Conservation (phyloP, 139 green algal genomes). For the Chlorella sp. region DNA sequence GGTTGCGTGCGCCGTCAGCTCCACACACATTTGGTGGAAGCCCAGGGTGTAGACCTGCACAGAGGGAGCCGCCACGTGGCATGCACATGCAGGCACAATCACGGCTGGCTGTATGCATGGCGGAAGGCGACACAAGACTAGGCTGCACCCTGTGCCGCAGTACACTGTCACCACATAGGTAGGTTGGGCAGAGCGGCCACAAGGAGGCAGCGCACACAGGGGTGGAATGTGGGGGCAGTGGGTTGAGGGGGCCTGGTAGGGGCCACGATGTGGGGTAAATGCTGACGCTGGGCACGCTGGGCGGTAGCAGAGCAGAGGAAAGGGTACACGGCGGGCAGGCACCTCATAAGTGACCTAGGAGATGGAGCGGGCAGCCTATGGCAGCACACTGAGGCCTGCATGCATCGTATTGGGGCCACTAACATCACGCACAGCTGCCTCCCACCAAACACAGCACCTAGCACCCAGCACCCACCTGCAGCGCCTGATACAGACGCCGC, state of each 20-base stretch:
- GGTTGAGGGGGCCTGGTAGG: too few species aligned
- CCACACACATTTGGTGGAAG: slow-evolving; percentile 12
- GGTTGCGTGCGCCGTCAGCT: slow-evolving; percentile 1
- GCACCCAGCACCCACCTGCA: background rate
- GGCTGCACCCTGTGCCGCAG: too few species aligned
- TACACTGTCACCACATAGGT: too few species aligned
- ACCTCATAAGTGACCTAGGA: background rate
- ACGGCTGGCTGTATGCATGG: background rate
- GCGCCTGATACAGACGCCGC: slow-evolving; percentile 12
- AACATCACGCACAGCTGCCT: background rate
- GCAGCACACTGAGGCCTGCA: background rate
- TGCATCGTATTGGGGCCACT: too few species aligned
- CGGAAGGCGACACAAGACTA: background rate
- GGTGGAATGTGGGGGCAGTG: too few species aligned
- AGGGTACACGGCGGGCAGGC: background rate
- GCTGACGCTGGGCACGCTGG: too few species aligned
- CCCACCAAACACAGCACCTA: background rate
- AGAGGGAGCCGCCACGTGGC: background rate
- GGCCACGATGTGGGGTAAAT: too few species aligned
- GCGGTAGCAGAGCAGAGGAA: too few species aligned
- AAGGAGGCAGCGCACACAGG: too few species aligned
- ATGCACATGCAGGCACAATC: background rate
- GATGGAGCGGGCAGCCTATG: background rate
- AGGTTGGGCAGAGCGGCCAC: too few species aligned
- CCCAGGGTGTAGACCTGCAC: slow-evolving; percentile 22